Evolutionary conservation across 495 filamentous ascomycete genomes (phyloP).

Genomic region (Ramalina intermedia): DNA sequence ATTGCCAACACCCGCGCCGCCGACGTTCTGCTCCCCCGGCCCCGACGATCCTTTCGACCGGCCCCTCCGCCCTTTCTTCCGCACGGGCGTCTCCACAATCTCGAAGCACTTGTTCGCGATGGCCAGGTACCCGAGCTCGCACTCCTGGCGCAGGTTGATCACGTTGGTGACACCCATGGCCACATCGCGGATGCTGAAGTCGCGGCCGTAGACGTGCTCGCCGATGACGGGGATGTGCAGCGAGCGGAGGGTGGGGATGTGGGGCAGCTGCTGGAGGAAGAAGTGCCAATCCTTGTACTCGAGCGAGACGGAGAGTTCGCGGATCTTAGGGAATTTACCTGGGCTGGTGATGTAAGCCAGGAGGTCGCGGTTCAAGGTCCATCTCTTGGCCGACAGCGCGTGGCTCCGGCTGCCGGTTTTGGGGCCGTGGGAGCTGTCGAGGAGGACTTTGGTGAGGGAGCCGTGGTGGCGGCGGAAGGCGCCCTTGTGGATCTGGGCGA

Average conservation of each 20-base stretch:
- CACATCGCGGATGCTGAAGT: constrained; percentile 53
- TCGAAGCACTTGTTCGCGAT: constrained; percentile 75
- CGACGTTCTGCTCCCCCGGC: too few relatives aligned
- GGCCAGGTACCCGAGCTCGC: constrained; percentile 74
- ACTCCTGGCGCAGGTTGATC: constrained; percentile 71
- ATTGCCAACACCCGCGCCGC: not conserved
- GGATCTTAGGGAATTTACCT: constrained; percentile 53
- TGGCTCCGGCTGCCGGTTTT: constrained; percentile 18
- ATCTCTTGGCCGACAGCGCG: constrained; percentile 46
- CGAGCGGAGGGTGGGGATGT: constrained; percentile 58
- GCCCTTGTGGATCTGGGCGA: constrained; percentile 63
- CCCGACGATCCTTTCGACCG: constrained; percentile 3
- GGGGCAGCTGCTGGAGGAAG: constrained; percentile 71
- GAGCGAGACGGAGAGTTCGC: constrained; percentile 63
- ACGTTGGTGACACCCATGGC: constrained; percentile 74
- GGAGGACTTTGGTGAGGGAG: constrained; percentile 62
- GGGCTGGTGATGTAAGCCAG: constrained; percentile 54
- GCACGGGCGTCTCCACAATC: constrained; percentile 53
- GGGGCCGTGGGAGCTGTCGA: constrained; percentile 52
- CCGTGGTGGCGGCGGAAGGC: constrained; percentile 55
- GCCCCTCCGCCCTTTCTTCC: constrained; percentile 22
- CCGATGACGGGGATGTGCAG: constrained; percentile 66
- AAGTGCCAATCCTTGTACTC: constrained; percentile 85
- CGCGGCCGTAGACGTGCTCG: constrained; percentile 41
- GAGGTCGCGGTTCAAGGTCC: constrained; percentile 65